Base-by-base conservation (phyloP, 164 flowering plant species). In the Magnolia officinalis region DNA sequence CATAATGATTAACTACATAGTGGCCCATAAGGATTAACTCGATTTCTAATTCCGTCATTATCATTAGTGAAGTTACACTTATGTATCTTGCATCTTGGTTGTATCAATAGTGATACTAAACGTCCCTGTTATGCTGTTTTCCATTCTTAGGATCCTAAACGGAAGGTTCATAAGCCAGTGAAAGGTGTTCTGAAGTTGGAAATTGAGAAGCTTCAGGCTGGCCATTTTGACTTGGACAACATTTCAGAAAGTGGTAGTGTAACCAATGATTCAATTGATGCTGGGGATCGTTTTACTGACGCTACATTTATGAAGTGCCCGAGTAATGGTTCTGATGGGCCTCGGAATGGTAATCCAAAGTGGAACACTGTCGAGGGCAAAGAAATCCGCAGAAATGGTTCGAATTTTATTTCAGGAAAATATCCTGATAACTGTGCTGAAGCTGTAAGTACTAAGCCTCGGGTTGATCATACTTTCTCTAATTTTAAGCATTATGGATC, bases 141-240 rank as follows among this genome's bases (percentile, higher is more conserved):
- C 61, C 26, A 63, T 78, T 59, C 77, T 20, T 80, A 96, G 99
- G 99, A 96, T 85, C 99, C 99, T 31, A 96, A 96, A 76, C 87
- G 93, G 52, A 96, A 96, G 85, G 85, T 96, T 80, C 99, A 94
- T 83, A 96, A 96, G 85, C 98, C 97, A 58, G 97, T 96, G 59
- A 94, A 89, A 81, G 98, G 99, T 78, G 82, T 86, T 75, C 75
- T 96, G 74, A 85, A 87, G 80, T 80, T 96, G 86, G 98, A 92
- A 86, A 89, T 96, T 77, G 97, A 94, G 81, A 92, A 90, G 85
- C 86, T 88, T 70, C 92, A 87, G 85, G 79, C 83, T 68, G 82
- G 76, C 70, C 85, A 82, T 64, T 75, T 76, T 67, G 97, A 91
- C 64, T 66, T 83, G 59, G 95, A 91, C 75, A 86, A 85, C 83